These are phyloP conservation scores for Tuber indicum DNA, from an alignment of 495 filamentous ascomycete genomes.

Conservation along the genomic window DNA sequence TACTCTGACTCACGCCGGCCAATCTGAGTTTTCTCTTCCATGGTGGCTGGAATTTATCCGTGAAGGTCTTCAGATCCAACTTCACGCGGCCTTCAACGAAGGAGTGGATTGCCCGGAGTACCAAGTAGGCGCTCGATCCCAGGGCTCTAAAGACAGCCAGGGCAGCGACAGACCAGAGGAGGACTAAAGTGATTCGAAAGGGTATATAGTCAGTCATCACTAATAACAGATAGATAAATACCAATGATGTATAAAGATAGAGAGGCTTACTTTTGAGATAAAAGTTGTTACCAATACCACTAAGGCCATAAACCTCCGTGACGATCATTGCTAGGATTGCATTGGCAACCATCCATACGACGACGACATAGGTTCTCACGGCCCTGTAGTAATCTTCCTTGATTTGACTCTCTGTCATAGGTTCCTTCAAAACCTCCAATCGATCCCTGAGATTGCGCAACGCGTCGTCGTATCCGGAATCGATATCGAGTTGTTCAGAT, in stretches of 20 bases:
- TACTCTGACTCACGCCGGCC: constrained; percentile 37
- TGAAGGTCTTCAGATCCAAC: constrained; percentile 46
- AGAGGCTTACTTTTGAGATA: constrained; percentile 61
- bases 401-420: constrained; percentile 65
- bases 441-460: constrained; percentile 92
- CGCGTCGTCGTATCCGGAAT: constrained; percentile 94
- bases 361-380: constrained; percentile 97
- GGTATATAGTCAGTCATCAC: neutral
- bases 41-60: constrained; percentile 42
- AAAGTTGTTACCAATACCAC: constrained; percentile 67
- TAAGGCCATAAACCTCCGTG: constrained; percentile 70
- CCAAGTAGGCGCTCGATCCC: constrained; percentile 70
- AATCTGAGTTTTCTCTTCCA: constrained; percentile 36
- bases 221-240: neutral
- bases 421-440: constrained; percentile 63
- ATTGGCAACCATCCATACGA: constrained; percentile 91
- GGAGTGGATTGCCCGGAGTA: constrained; percentile 75
- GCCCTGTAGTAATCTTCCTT: constrained; percentile 99
- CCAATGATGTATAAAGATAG: neutral
- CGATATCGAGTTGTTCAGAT: constrained; percentile 93
- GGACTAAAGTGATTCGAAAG: constrained; percentile 45
- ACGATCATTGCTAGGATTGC: constrained; percentile 89
- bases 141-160: constrained; percentile 78
- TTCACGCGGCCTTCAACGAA: constrained; percentile 79
- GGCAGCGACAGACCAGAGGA: constrained; percentile 84